These are phyloP conservation scores for Diaporthe batatas DNA, from an alignment of 2,329 filamentous ascomycete genomes.

Conservation along the genomic window DNA sequence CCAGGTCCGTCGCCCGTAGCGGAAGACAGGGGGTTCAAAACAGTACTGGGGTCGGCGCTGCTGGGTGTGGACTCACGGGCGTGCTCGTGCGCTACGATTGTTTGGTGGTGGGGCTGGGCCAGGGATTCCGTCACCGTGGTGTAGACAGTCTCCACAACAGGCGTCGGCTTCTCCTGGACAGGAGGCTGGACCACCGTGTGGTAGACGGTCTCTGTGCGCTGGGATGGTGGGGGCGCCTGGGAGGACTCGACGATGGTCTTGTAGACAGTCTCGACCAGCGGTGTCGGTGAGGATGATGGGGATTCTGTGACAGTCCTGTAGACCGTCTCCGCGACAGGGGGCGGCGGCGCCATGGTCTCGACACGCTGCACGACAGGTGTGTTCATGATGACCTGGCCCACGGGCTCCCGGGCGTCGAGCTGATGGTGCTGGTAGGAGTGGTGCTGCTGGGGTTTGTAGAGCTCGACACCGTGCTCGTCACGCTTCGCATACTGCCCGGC, in stretches of 20 bases:
- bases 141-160: slow-evolving; percentile 42
- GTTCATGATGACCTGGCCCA: slow-evolving; percentile 31
- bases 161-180: slow-evolving; percentile 34
- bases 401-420: slow-evolving; percentile 37
- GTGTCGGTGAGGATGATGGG: slow-evolving; percentile 13
- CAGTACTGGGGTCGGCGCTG: slow-evolving; percentile 39
- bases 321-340: slow-evolving; percentile 38
- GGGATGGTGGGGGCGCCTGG: not conserved
- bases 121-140: slow-evolving; percentile 41
- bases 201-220: slow-evolving; percentile 34
- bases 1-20: not conserved
- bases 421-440: slow-evolving; percentile 38
- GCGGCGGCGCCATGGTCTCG: slow-evolving; percentile 9
- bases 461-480: slow-evolving; percentile 49
- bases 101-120: slow-evolving; percentile 23
- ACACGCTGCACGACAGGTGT: slow-evolving; percentile 27
- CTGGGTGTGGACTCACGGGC: slow-evolving; percentile 40
- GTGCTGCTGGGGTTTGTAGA: slow-evolving; percentile 37
- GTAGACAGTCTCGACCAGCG: slow-evolving; percentile 41
- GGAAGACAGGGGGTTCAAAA: slow-evolving; percentile 33
- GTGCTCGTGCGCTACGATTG: slow-evolving; percentile 23
- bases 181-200: slow-evolving; percentile 34
- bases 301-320: slow-evolving; percentile 35
- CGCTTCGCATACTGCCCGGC: slow-evolving; percentile 48
- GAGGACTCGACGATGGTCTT: slow-evolving; percentile 44